Percentiles rank a stretch among this genome's conserved stretches.
These are phyloP conservation scores for Conidiobolus incongruus DNA, from an alignment of 371 early-diverging fungal species.

Conservation along the genomic window DNA sequence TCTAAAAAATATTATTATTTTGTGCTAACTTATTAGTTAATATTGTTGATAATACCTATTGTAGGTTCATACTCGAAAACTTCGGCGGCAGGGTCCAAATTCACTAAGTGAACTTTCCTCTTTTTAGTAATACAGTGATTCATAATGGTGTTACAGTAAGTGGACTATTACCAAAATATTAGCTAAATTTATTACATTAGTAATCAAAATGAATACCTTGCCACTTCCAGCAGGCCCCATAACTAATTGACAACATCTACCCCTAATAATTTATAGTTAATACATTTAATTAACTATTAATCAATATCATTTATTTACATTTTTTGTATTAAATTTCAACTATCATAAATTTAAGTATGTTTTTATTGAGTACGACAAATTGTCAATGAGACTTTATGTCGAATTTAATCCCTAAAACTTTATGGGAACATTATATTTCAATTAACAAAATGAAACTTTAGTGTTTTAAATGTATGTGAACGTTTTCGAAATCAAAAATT, in stretches of 20 bases:
- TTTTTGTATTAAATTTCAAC: no score
- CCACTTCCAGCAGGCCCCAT: conserved; percentile 96
- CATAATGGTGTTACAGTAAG: conserved; percentile 87
- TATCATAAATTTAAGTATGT: no score
- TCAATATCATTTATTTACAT: no score
- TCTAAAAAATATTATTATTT: conserved; percentile 19
- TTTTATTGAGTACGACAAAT: no score
- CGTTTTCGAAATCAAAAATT: no score
- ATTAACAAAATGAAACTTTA: no score
- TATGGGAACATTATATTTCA: no score
- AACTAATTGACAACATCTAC: conserved; percentile 79
- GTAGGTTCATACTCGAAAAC: conserved; percentile 78
- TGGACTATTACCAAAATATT: conserved; percentile 33
- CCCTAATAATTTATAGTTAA: conserved; percentile 17
- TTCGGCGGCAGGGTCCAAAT: conserved; percentile 97
- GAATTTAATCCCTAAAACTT: no score
- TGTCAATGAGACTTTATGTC: no score
- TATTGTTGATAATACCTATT: conserved; percentile 20
- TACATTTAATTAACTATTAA: no score
- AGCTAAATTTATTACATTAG: neutral
- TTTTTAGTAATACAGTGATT: conserved; percentile 66
- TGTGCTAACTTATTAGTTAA: neutral
- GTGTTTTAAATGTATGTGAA: no score
- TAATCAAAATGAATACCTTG: conserved; percentile 26
- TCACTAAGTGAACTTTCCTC: conserved; percentile 76